Percentiles rank a stretch among this genome's conserved stretches.
phyloP scores from a whole-genome alignment of 495 filamentous ascomycete genomes.

The Hypoxylon lenormandii region DNA sequence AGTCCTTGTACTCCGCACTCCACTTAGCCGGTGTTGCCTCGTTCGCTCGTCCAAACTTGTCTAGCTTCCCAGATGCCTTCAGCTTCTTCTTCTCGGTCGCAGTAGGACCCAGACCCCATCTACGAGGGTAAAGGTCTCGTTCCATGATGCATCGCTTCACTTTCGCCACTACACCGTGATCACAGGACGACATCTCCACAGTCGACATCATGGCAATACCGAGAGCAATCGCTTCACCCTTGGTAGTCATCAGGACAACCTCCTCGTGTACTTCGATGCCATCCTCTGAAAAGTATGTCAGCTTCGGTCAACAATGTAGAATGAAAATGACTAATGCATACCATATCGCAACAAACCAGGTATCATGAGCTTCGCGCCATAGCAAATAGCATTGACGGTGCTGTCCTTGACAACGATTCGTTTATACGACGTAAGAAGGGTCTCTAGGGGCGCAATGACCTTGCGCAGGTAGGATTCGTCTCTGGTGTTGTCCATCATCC shows the following conservation, averaged over 20 bases:
- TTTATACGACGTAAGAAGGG: constrained; percentile 89
- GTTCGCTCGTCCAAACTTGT: constrained; percentile 94
- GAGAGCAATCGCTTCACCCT: constrained; percentile 96
- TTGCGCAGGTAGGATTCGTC: constrained; percentile 88
- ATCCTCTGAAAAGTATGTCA: constrained; percentile 66
- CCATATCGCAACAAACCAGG: constrained; percentile 91
- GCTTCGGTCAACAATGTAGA: not conserved
- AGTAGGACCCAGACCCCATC: constrained; percentile 93
- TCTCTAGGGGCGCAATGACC: constrained; percentile 91
- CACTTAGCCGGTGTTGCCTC: constrained; percentile 91
- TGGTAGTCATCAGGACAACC: constrained; percentile 96
- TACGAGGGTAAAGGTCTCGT: constrained; percentile 90
- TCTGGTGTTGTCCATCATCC: constrained; percentile 87
- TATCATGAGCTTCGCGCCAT: constrained; percentile 98
- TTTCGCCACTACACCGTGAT: constrained; percentile 96
- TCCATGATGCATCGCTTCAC: constrained; percentile 99
- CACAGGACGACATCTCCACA: constrained; percentile 88
- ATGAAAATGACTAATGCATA: constrained; percentile 53
- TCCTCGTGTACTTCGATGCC: constrained; percentile 90
- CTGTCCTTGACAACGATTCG: constrained; percentile 97
- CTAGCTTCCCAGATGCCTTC: constrained; percentile 95
- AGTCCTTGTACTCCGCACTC: constrained; percentile 91
- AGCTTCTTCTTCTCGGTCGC: constrained; percentile 98
- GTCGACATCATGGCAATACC: constrained; percentile 96
- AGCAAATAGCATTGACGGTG: constrained; percentile 89